phyloP scores from a whole-genome alignment of 1,284 basidiomycete species.

The Athelia sp. region DNA sequence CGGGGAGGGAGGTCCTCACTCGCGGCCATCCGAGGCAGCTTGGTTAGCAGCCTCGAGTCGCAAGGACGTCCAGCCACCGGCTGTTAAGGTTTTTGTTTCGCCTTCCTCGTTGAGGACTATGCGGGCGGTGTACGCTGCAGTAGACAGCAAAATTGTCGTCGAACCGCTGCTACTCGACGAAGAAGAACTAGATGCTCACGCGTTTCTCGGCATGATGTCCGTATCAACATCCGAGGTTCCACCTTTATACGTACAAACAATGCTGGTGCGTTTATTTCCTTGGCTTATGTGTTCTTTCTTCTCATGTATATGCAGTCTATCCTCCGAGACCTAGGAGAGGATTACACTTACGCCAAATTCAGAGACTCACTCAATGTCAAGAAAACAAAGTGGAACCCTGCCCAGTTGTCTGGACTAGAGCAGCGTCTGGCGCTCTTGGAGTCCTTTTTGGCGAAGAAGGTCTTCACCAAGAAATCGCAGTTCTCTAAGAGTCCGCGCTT shows the following conservation, averaged over 20 bases:
- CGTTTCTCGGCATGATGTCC: conserved; percentile 66
- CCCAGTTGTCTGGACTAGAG: conserved; percentile 47
- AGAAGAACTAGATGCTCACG: conserved; percentile 60
- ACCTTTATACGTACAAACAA: conserved; percentile 61
- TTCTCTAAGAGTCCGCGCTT: conserved; percentile 26
- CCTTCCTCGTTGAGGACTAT: conserved; percentile 58
- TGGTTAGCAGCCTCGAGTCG: conserved; percentile 43
- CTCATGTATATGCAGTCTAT: conserved; percentile 24
- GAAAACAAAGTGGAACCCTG: conserved; percentile 47
- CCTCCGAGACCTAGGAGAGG: conserved; percentile 42
- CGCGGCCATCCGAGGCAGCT: conserved; percentile 61
- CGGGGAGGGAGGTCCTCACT: conserved; percentile 54
- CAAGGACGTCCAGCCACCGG: conserved; percentile 35
- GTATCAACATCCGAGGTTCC: conserved; percentile 52
- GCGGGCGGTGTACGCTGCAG: conserved; percentile 45
- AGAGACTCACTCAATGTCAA: conserved; percentile 36
- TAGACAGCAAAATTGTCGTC: conserved; percentile 45
- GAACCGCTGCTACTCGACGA: conserved; percentile 54
- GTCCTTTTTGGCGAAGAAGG: conserved; percentile 39
- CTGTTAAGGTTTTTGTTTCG: conserved; percentile 57
- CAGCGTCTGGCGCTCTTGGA: conserved; percentile 53
- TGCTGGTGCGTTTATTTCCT: conserved; percentile 37
- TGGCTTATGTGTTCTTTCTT: background rate
- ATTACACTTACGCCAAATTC: conserved; percentile 42
- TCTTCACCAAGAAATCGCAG: conserved; percentile 1